Conservation (phyloP, 768 basidiomycete genomes). For the Calvatia gigantea region DNA sequence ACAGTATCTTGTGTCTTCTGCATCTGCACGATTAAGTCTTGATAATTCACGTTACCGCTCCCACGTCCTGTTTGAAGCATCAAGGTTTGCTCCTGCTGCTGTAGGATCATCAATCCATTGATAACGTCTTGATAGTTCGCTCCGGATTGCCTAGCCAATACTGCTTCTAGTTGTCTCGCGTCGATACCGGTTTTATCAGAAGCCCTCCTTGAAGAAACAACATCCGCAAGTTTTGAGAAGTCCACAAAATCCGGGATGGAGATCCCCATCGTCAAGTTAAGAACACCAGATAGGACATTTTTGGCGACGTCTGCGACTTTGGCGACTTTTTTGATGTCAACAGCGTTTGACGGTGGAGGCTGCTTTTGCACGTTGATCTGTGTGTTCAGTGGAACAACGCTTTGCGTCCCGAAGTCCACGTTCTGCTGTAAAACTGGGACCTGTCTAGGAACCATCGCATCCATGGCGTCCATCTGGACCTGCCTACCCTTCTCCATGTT, state of each 20-base stretch:
- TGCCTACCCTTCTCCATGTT: background rate
- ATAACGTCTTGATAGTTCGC: conserved; percentile 32
- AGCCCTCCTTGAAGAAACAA: conserved; percentile 9
- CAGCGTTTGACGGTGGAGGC: background rate
- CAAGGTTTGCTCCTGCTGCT: conserved; percentile 18
- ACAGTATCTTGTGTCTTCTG: conserved; percentile 15
- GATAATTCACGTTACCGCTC: conserved; percentile 9
- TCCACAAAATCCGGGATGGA: background rate
- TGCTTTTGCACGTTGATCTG: background rate
- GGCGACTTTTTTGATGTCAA: background rate
- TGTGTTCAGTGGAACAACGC: background rate
- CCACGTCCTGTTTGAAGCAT: background rate
- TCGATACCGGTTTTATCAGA: conserved; percentile 17
- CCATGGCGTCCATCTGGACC: background rate
- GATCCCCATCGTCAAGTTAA: background rate
- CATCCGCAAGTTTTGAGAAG: background rate
- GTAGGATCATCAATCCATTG: conserved; percentile 26
- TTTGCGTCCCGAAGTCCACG: conserved; percentile 1
- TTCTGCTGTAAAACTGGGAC: background rate
- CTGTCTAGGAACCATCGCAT: background rate
- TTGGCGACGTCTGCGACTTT: background rate
- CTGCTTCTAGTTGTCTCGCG: conserved; percentile 24
- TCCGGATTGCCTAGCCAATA: conserved; percentile 25
- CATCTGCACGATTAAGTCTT: conserved; percentile 11
- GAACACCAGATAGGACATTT: background rate